Base-by-base conservation (phyloP, 495 filamentous ascomycete species). In the Corynascus novoguineensis region DNA sequence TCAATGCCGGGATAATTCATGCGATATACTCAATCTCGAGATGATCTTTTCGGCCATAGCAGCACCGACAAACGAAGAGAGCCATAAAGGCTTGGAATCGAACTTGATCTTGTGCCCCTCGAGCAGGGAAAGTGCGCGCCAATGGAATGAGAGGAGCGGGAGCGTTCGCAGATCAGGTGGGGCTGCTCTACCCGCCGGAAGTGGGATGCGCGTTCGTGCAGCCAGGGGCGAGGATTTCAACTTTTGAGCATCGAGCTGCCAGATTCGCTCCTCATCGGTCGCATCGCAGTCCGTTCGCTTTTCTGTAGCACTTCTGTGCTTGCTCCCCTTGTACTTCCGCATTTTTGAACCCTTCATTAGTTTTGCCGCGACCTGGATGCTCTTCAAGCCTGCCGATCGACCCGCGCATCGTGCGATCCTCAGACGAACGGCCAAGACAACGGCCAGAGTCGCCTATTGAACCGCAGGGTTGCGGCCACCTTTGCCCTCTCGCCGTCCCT, bases 401-500 rank as follows among this genome's bases (percentile, higher is more conserved):
- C 27, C 27, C 21, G 42, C 47, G 2, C 44, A 59, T 64, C 61
- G 58, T 60, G 27, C 61, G 52, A 63, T 27, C 37, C 55, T 54
- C 60, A 60, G 58, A 66, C 64, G 49, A 17, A 24, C 55, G 21
- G n/a, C 51, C 45, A 25, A 8, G 35, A 10, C 34, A n/a, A 15
- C 54, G 54, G 45, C 35, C 46, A 24, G 21, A 42, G 27, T 32
- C 31, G 29, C 21, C 34, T n/a, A n/a, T n/a, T n/a, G 17, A 21
- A 28, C 12, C 27, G 35, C 22, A 50, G 4, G 10, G 47, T 34
- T 38, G 19, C 37, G 27, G 29, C 35, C 37, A 17, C 37, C 35
- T 50, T 53, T 22, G 41, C 14, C 44, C 32, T 50, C 5, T 50
- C 31, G 17, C 47, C 34, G 40, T 28, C 40, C 46, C 38, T 28